Percentiles rank a stretch among this genome's conserved stretches.
Evolutionary conservation across 768 basidiomycete genomes (phyloP).

Genomic region (Lactarius psammicola): DNA sequence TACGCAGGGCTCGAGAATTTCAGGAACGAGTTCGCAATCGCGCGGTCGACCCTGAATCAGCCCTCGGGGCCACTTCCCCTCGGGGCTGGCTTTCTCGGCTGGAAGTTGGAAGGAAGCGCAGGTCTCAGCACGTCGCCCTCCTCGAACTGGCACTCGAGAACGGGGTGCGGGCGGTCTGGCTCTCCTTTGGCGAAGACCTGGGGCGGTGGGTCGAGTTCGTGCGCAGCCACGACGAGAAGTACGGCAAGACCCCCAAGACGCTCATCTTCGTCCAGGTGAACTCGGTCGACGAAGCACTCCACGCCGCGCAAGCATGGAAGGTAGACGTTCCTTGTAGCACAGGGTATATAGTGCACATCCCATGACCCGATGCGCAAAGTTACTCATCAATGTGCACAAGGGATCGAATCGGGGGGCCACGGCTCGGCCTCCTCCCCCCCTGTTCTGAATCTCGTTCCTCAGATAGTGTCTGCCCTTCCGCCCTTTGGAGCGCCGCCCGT

Average conservation of each 20-base stretch:
- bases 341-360: conserved; percentile 54
- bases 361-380: neutral
- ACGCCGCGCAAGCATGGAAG: conserved; percentile 64
- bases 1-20: conserved; percentile 48
- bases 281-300: conserved; percentile 55
- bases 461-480: conserved; percentile 46
- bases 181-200: conserved; percentile 64
- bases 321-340: conserved; percentile 73
- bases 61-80: conserved; percentile 44
- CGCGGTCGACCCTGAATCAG: conserved; percentile 44
- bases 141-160: conserved; percentile 53
- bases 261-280: conserved; percentile 65
- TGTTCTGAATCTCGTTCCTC: conserved; percentile 57
- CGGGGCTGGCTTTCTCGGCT: conserved; percentile 74
- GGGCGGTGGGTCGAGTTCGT: conserved; percentile 60
- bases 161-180: conserved; percentile 66
- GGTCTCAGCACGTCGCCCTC: conserved; percentile 40
- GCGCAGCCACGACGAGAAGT: conserved; percentile 50
- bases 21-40: conserved; percentile 50
- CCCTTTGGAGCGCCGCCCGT: conserved; percentile 48
- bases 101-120: conserved; percentile 60
- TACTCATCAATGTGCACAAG: conserved; percentile 38
- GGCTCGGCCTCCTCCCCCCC: conserved; percentile 57
- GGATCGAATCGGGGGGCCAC: conserved; percentile 80
- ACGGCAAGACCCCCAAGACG: conserved; percentile 43